Base-by-base conservation (phyloP, 139 green algal genomes). In the Tetraselmis striata region DNA sequence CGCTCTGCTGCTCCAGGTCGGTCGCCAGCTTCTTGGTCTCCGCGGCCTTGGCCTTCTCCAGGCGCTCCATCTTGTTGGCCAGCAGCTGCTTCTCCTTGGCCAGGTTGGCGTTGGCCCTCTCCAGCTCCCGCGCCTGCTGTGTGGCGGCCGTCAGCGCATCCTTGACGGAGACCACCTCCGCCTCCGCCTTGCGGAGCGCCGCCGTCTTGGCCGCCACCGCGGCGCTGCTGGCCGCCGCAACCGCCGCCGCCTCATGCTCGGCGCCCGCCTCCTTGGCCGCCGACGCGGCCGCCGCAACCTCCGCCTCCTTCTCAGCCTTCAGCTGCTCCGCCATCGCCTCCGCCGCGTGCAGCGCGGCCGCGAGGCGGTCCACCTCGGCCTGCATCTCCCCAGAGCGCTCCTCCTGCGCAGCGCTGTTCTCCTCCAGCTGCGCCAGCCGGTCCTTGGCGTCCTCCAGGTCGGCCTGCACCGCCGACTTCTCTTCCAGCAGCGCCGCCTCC, bases 311-410 rank as follows among this genome's bases (percentile, higher is more conserved):
- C 76, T 27, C 28, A 18, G 28, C 28, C 28, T 25, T 28, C 77
- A 75, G 27, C n/a, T 27, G 76, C 76, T 32, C 18, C 75, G 32
- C 76, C 80, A 77, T 77, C 0, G 83, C 79, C 75, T 81, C 78
- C 11, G 83, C 83, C 26, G 86, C 59, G 0, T 81, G 74, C 26
- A 86, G 81, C 29, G 87, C 86, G n/a, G 29, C 83, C 31, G 83
- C 85, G n/a, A 90, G 77, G 59, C 76, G 77, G 28, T 86, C 83
- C 27, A 95, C 79, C 85, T 96, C 90, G n/a, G 86, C 84, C 0
- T 74, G 76, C 30, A 93, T 23, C 76, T 81, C 75, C 22, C 75
- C 83, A n/a, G 79, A 18, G 18, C 81, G 5, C 75, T 29, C 26
- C 31, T 75, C 59, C 32, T 29, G 2, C 23, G 32, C n/a, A 1